Conservation (phyloP, 768 basidiomycete species). For the Kwoniella mangroviensis region DNA sequence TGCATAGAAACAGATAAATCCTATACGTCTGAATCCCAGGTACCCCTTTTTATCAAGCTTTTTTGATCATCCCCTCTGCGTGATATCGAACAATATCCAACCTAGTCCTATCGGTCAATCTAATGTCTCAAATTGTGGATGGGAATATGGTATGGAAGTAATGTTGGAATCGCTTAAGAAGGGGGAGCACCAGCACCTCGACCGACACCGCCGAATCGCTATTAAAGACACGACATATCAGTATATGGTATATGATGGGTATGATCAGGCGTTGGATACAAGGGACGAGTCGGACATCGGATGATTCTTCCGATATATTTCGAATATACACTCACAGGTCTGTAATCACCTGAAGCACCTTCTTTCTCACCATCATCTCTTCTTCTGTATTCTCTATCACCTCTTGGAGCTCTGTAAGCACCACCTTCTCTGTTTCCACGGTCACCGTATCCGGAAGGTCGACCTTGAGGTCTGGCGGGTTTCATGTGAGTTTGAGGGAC, state of each 20-base stretch:
- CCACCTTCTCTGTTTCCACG: conserved; percentile 68
- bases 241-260: background rate
- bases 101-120: background rate
- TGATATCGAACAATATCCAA: background rate
- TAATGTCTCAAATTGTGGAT: background rate
- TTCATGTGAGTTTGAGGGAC: conserved; percentile 98
- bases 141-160: background rate
- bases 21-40: background rate
- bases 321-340: conserved; percentile 70
- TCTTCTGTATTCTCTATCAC: conserved; percentile 74
- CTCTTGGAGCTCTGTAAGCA: conserved; percentile 84
- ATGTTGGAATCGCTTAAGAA: conserved; percentile 44
- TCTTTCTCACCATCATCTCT: conserved; percentile 73
- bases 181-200: conserved; percentile 58
- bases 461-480: conserved; percentile 76
- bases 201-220: conserved; percentile 58
- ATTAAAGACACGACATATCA: conserved; percentile 17
- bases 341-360: conserved; percentile 84
- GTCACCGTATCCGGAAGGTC: conserved; percentile 68
- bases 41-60: conserved; percentile 1
- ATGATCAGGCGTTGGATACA: background rate
- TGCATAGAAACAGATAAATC: background rate
- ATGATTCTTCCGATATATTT: conserved; percentile 57
- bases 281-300: no score
- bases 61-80: no score